These are phyloP conservation scores for Triticum timopheevii DNA, from an alignment of 176 grass and related monocot species.

Conservation along the genomic window DNA sequence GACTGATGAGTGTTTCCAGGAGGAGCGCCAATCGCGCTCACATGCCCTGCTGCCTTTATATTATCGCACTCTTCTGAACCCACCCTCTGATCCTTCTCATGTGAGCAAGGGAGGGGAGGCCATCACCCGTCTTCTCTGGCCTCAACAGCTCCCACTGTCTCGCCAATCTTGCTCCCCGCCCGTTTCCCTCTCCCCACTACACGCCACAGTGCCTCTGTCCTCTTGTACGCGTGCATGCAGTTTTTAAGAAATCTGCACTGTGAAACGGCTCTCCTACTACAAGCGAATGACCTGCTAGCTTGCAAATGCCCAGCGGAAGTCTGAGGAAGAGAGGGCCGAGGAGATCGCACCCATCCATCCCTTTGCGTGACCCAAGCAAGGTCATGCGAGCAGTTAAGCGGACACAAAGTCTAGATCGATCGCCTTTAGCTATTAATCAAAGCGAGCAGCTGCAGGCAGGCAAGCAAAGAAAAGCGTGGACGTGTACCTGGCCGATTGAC, in stretches of 20 bases:
- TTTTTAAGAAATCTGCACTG: conserved; percentile 19
- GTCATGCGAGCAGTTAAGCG: too few species aligned
- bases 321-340: too few species aligned
- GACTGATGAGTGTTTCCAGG: conserved; percentile 41
- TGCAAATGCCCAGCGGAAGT: too few species aligned
- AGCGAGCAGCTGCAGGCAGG: neutral
- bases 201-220: conserved; percentile 11
- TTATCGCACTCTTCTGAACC: conserved; percentile 31
- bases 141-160: conserved; percentile 38
- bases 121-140: conserved; percentile 5
- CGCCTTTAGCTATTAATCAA: neutral
- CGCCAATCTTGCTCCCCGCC: conserved; percentile 37
- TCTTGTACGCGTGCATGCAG: conserved; percentile 17
- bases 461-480: neutral
- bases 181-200: conserved; percentile 1
- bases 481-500: neutral
- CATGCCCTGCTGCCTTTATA: conserved; percentile 50
- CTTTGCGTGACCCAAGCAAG: too few species aligned
- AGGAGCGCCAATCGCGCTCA: conserved; percentile 44
- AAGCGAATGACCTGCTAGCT: neutral
- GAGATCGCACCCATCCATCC: too few species aligned
- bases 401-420: neutral
- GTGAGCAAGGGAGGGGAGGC: conserved; percentile 25
- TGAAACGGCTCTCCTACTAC: neutral
- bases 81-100: conserved; percentile 37